Evolutionary conservation across 2,329 filamentous ascomycete genomes (phyloP), one percentile per base, ranked within the genome.

Genomic region (Fusarium tupiense): DNA sequence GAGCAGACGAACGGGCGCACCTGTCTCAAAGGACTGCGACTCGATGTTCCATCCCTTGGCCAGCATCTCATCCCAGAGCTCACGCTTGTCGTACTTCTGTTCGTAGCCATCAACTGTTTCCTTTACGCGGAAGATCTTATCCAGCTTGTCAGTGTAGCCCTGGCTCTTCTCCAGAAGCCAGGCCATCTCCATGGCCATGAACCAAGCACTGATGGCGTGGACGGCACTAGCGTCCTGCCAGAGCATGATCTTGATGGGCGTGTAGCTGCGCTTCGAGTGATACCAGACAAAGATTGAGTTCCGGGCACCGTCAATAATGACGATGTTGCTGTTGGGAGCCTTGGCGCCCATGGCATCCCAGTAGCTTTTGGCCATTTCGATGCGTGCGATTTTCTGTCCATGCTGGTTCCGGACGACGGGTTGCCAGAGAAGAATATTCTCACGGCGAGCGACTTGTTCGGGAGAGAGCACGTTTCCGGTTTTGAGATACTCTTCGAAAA

Each of bases 401-500:
- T 72, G 35, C 8, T 66, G 71, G 49, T 84, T 83, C 8, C 66
- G 65, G 16, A 84, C 65, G 5, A 79, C 26, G 3, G 82, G 81
- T 4, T 50, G 68, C 84, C 84, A 86, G 35, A 84, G 69, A 6
- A 98, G 82, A 29, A 94, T 89, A 24, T 87, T 89, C 80, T 94
- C 92, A 54, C 85, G 83, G 56, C 88, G 77, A 1, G 93, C 88
- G 4, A 95, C 91, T 73, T 95, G 85, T 13, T 85, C 83, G 0
- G 94, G 95, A 0, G 87, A 87, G 7, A 94, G 86, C 5, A 93
- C 83, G 17, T 79, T 82, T 31, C 85, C 85, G 60, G 81, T 86
- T 22, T 72, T 69, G 75, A 92, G 80, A 61, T 89, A 88, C 71
- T 87, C 85, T 46, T 89, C 88, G 76, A 95, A 91, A 4, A 97